phyloP scores from a whole-genome alignment of 1,284 basidiomycete genomes.

The Apiotrichum laibachii region DNA sequence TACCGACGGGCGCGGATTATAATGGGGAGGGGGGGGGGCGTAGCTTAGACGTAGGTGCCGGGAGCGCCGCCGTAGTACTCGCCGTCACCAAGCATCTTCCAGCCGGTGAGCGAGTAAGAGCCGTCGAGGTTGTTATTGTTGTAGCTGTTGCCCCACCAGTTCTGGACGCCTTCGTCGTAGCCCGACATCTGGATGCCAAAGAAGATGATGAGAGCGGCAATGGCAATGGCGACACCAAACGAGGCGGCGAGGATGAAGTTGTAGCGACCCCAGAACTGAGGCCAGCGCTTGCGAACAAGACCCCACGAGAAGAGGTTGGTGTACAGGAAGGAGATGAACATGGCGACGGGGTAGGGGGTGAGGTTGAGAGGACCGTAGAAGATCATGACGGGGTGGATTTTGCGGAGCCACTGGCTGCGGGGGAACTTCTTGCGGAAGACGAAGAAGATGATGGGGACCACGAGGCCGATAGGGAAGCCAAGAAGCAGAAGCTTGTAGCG shows the following conservation, averaged over 20 bases:
- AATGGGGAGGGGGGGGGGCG: too few relatives aligned
- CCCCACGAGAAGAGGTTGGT: slow-evolving; percentile 30
- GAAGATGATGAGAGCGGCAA: slow-evolving; percentile 64
- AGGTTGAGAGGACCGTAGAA: slow-evolving; percentile 5
- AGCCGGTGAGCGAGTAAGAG: slow-evolving; percentile 31
- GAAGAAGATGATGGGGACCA: slow-evolving; percentile 55
- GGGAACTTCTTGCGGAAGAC: slow-evolving; percentile 12
- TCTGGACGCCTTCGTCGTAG: slow-evolving; percentile 14
- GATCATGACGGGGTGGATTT: slow-evolving; percentile 16
- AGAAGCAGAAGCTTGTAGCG: slow-evolving; percentile 58
- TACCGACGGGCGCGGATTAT: too few relatives aligned
- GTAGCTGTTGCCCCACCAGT: slow-evolving; percentile 28
- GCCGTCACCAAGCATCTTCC: too few relatives aligned
- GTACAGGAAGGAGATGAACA: slow-evolving; percentile 1
- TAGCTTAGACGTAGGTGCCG: too few relatives aligned
- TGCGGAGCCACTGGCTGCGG: slow-evolving; percentile 5
- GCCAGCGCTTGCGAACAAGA: slow-evolving; percentile 28
- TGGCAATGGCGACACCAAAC: slow-evolving; percentile 65
- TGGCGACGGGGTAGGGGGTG: slow-evolving; percentile 15
- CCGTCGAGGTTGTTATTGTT: slow-evolving; percentile 70
- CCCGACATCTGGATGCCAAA: slow-evolving; percentile 51
- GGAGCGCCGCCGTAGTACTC: too few relatives aligned
- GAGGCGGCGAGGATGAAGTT: slow-evolving; percentile 76
- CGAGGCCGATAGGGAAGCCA: slow-evolving; percentile 72
- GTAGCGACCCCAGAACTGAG: slow-evolving; percentile 56